Conservation (phyloP, 1,284 basidiomycete genomes). For the Moniliophthora roreri region DNA sequence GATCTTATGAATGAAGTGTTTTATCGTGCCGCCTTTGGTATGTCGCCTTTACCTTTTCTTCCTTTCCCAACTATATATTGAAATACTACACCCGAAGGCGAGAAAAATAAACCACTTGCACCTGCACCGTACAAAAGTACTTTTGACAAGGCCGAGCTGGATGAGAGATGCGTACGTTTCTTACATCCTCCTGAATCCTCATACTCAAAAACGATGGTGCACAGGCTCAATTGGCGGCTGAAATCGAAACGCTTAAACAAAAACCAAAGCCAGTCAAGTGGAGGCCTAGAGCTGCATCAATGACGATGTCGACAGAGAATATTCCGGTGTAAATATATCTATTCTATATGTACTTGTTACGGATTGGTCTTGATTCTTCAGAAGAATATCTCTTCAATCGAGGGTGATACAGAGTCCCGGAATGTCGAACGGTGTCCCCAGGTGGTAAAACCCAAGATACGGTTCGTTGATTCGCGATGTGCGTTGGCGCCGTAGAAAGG, state of each 20-base stretch:
- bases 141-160: conserved; percentile 59
- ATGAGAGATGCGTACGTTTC: conserved; percentile 53
- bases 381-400: no score
- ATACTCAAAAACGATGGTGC: neutral
- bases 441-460: no score
- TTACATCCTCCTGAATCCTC: neutral
- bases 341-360: no score
- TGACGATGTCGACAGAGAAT: neutral
- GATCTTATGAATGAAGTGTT: conserved; percentile 83
- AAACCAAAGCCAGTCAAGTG: conserved; percentile 26
- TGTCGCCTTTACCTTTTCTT: conserved; percentile 17
- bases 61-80: conserved; percentile 2
- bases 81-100: conserved; percentile 33
- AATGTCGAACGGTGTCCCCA: no score
- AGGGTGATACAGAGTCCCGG: no score
- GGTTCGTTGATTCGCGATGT: no score
- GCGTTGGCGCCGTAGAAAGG: no score
- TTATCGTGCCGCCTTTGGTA: conserved; percentile 66
- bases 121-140: conserved; percentile 51
- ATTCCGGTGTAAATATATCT: no score
- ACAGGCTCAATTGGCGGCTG: conserved; percentile 47
- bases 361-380: no score
- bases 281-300: neutral
- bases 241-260: conserved; percentile 49
- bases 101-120: conserved; percentile 33